Evolutionary conservation across 495 filamentous ascomycete species (phyloP).

Genomic region (Penicillium fimorum): DNA sequence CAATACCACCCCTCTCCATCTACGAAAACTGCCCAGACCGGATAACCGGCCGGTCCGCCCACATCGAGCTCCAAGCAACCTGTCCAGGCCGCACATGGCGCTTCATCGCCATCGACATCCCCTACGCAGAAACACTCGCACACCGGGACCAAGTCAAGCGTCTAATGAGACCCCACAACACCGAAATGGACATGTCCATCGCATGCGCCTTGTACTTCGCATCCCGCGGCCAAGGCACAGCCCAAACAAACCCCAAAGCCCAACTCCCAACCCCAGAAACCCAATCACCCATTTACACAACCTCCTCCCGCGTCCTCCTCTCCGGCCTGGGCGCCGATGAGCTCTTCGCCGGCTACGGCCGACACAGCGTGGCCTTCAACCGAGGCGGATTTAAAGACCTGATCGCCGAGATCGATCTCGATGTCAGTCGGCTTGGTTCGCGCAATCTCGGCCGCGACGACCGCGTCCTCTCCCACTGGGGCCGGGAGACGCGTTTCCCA

Average conservation of each 20-base stretch:
- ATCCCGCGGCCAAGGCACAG: constrained; percentile 66
- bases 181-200: constrained; percentile 99
- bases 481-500: constrained; percentile 87
- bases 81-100: constrained; percentile 76
- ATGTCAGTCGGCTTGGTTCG: constrained; percentile 82
- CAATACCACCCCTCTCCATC: constrained; percentile 31
- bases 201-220: constrained; percentile 91
- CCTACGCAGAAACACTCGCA: constrained; percentile 68
- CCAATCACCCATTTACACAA: constrained; percentile 50
- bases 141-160: constrained; percentile 68
- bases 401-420: constrained; percentile 79
- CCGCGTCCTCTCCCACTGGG: constrained; percentile 84
- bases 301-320: constrained; percentile 76
- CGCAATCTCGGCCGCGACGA: constrained; percentile 94
- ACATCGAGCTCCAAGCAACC: constrained; percentile 64
- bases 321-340: constrained; percentile 96
- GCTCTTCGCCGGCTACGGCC: constrained; percentile 88
- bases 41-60: constrained; percentile 74
- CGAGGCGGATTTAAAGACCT: constrained; percentile 66
- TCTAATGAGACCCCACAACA: constrained; percentile 89
- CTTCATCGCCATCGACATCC: constrained; percentile 80
- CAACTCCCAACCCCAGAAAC: not conserved
- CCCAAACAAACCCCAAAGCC: constrained; percentile 1
- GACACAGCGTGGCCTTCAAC: constrained; percentile 75
- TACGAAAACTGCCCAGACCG: constrained; percentile 91